A percentile compares a stretch with the other conserved stretches of the same genome.
Conservation (phyloP, 352 stramenopile species). For the Globisporangium cylindrosporum region DNA sequence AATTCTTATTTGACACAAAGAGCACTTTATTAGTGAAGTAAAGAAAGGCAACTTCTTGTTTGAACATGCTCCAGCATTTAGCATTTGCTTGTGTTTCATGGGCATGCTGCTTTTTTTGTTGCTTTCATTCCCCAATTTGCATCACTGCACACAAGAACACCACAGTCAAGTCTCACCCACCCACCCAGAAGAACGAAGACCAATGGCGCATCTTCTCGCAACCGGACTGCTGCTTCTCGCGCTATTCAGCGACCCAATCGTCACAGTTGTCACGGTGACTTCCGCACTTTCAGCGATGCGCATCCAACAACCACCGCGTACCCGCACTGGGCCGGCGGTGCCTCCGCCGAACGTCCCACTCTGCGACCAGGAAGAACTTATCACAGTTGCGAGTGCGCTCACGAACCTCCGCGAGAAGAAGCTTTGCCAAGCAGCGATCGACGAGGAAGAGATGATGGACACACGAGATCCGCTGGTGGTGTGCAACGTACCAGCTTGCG, state of each 20-base stretch:
- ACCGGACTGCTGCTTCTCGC: neutral
- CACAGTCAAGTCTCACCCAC: neutral
- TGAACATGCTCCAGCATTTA: too few relatives aligned
- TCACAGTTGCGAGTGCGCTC: conserved; percentile 26
- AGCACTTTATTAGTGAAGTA: neutral
- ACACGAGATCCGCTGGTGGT: conserved; percentile 29
- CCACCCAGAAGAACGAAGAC: neutral
- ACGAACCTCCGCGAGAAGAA: conserved; percentile 43
- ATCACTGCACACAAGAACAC: conserved; percentile 1
- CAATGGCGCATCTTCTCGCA: conserved; percentile 2
- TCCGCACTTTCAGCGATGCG: neutral
- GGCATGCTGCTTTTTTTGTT: neutral
- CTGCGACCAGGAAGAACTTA: conserved; percentile 42
- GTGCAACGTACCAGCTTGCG: conserved; percentile 39
- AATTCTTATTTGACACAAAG: conserved; percentile 5
- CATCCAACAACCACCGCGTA: neutral
- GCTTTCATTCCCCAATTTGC: neutral
- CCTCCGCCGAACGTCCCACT: conserved; percentile 24
- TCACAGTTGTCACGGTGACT: neutral
- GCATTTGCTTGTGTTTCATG: too few relatives aligned
- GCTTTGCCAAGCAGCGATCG: conserved; percentile 42
- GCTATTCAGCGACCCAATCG: neutral
- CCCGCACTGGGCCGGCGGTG: neutral
- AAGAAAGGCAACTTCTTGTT: neutral
- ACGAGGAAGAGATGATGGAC: conserved; percentile 45